Evolutionary conservation across 768 basidiomycete genomes (phyloP), one percentile per base, ranked within the genome.

Genomic region (Mycena indigotica): DNA sequence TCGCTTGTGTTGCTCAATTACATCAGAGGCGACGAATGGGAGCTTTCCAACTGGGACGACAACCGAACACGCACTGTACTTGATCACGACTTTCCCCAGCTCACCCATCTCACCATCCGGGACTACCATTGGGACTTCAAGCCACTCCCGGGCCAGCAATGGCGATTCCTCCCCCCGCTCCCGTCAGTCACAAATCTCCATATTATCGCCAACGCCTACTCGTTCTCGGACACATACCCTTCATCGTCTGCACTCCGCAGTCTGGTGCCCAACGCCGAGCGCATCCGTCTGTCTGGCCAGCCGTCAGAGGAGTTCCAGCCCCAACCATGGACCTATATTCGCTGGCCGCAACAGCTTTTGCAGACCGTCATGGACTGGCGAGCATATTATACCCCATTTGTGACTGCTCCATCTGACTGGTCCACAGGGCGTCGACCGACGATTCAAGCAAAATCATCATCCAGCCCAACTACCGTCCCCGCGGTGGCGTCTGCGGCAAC

Each of bases 151-250:
- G 53, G 45, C 16, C 28, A 17, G 23, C 25, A 29, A 10, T n/a
- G n/a, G n/a, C 50, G 10, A 24, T 45, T 58, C 38, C 50, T 58
- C 38, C 57, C 16, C 4, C 6, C 53, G 1, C 28, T 62, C 13
- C 57, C 53, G 3, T 26, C 53, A 24, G 45, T 62, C 40, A 57
- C 61, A 4, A 57, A 62, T 38, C 28, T 62, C 15, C 61, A 62
- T 25, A 26, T 58, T 29, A 26, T 58, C 41, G 29, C 55, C 5
- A 6, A 21, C n/a, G 23, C 6, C 26, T n/a, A n/a, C n/a, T n/a
- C n/a, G n/a, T n/a, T n/a, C n/a, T n/a, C n/a, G n/a, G n/a, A n/a
- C n/a, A n/a, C n/a, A n/a, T 30, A 24, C 38, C 53, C 44, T 4
- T 10, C 40, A 21, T 44, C 57, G 13, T 35, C 56, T 6, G 38